Percentiles rank a stretch among this genome's conserved stretches.
phyloP scores from a whole-genome alignment of 495 filamentous ascomycete species.

The Penicillium macrosclerotiorum region DNA sequence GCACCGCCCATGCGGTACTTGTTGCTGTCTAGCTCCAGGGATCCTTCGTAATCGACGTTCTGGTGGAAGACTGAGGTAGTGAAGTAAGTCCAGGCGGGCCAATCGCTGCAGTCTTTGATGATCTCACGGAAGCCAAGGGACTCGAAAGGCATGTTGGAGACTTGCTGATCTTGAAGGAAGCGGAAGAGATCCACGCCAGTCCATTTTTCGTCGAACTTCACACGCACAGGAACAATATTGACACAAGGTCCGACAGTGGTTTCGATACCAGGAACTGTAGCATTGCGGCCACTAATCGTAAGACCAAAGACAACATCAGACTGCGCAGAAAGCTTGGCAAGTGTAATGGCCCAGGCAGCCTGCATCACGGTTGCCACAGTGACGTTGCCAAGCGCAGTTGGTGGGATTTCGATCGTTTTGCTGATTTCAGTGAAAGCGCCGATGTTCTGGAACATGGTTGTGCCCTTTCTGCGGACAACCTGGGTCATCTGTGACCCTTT shows the following conservation, averaged over 20 bases:
- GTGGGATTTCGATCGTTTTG: conserved; percentile 39
- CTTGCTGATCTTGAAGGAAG: conserved; percentile 57
- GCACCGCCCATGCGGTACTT: conserved; percentile 49
- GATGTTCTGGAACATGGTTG: conserved; percentile 39
- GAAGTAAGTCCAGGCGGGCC: conserved; percentile 53
- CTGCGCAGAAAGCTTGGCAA: conserved; percentile 48
- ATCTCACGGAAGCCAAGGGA: conserved; percentile 60
- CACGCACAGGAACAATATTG: conserved; percentile 58
- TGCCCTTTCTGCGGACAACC: conserved; percentile 35
- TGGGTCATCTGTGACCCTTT: conserved; percentile 47
- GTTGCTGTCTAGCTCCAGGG: conserved; percentile 44
- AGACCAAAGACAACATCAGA: conserved; percentile 57
- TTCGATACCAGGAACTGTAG: conserved; percentile 51
- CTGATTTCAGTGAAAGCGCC: conserved; percentile 37
- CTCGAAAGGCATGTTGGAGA: conserved; percentile 58
- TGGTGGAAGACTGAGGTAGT: conserved; percentile 50
- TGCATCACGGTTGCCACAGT: conserved; percentile 57
- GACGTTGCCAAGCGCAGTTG: conserved; percentile 45
- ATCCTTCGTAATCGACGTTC: conserved; percentile 41
- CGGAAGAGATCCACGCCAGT: conserved; percentile 52
- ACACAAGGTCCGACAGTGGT: conserved; percentile 57
- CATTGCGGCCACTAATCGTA: conserved; percentile 56
- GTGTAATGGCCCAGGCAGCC: conserved; percentile 54
- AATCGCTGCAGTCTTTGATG: conserved; percentile 55
- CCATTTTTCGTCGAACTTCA: conserved; percentile 48